Conservation (phyloP, 257 asterid species). For the Solanum sitiens region DNA sequence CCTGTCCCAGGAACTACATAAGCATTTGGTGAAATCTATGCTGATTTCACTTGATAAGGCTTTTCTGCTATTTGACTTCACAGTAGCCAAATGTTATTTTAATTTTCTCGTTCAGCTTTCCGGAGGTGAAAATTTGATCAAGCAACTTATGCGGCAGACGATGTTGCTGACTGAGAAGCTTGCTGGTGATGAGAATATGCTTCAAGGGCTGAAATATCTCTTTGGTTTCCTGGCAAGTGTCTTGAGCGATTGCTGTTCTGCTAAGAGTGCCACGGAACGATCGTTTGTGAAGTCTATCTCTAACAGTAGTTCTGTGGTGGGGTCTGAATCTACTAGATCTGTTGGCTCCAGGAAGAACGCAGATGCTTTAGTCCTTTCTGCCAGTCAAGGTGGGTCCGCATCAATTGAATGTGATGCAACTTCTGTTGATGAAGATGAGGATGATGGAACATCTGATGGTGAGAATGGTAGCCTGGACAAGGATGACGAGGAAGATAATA, state of each 20-base stretch:
- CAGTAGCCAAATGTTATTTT: conserved; percentile 45
- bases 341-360: conserved; percentile 60
- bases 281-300: conserved; percentile 43
- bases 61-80: conserved; percentile 52
- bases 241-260: conserved; percentile 58
- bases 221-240: conserved; percentile 56
- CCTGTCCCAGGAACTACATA: conserved; percentile 44
- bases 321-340: conserved; percentile 43
- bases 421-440: conserved; percentile 95
- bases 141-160: conserved; percentile 57
- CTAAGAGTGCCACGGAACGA: conserved; percentile 34
- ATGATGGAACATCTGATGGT: conserved; percentile 99
- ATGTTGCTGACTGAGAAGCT: conserved; percentile 61
- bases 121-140: conserved; percentile 53
- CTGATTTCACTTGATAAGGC: conserved; percentile 77
- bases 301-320: conserved; percentile 45
- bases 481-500: conserved; percentile 91
- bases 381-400: conserved; percentile 61
- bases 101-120: conserved; percentile 67
- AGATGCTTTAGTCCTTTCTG: conserved; percentile 57
- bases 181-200: conserved; percentile 55
- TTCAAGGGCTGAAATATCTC: conserved; percentile 77
- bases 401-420: conserved; percentile 89
- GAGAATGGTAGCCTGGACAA: conserved; percentile 90
- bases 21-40: conserved; percentile 68